Evolutionary conservation across 2,329 filamentous ascomycete species (phyloP), one percentile per base, ranked within the genome.

Genomic region (Diaporthe capsici): DNA sequence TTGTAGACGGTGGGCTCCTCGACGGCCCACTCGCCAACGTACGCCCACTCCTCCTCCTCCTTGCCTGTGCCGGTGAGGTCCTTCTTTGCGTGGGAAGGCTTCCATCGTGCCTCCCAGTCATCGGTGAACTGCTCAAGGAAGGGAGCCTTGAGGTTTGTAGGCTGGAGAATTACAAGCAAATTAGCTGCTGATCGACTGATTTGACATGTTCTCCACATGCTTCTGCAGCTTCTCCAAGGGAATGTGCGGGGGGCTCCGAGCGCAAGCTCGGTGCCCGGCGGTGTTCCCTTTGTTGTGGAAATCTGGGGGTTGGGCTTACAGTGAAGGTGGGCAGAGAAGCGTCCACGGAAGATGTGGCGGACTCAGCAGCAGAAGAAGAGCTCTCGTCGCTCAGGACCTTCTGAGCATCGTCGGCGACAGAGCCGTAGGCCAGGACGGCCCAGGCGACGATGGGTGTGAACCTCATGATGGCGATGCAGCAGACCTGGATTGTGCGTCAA

Each of bases 121-220:
- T 97, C 94, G 87, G 95, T 98, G 89, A 99, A 99, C 87, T 99
- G 97, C 89, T 99, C 97, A 79, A 98, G 88, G 91, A 99, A 99
- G 77, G 95, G 95, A 80, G 93, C 97, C 88, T 98, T 97, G 82
- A 98, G 85, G 78, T 88, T 90, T 79, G 95, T 95, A 76, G 97
- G 96, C 96, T 99, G 82, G 67, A 73, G 39, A 72, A 47, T 65
- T 44, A 39, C 55, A 51, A n/a, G 37, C 20, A 31, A 1, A 15
- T 75, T 37, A 73, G 73, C 73, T 73, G 31, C 49, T 75, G 73
- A n/a, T 57, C 25, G 8, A 20, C 22, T 28, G 39, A 17, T 65
- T 22, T 28, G 49, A 42, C 4, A 4, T 31, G 20, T 34, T 25
- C 6, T 37, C 61, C 25, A 49, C 53, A 15, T 42, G 37, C 31